phyloP scores from a whole-genome alignment of 177 flowering plant genomes.

The Vitis hybrid region DNA sequence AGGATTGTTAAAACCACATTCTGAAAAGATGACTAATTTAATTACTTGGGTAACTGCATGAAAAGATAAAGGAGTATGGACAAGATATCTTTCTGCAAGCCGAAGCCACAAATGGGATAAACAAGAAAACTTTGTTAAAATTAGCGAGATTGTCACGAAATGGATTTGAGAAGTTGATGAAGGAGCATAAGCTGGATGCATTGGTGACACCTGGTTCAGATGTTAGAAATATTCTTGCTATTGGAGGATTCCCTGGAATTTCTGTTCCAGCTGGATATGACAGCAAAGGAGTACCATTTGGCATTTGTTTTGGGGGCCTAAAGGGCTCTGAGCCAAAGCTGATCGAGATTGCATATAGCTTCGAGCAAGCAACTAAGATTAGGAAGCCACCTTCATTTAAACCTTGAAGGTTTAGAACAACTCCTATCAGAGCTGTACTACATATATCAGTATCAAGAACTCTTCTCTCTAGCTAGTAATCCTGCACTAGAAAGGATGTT shows the following conservation, averaged over 20 bases:
- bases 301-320: conserved; percentile 15
- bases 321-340: conserved; percentile 15
- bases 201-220: conserved; percentile 11
- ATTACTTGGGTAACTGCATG: conserved; percentile 14
- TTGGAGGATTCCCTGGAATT: conserved; percentile 23
- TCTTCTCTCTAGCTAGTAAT: no score
- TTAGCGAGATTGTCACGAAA: neutral
- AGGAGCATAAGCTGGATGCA: conserved; percentile 15
- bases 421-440: no score
- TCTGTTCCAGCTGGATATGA: conserved; percentile 19
- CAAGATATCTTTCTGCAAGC: conserved; percentile 17
- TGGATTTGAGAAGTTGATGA: conserved; percentile 26
- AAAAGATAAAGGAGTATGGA: conserved; percentile 18
- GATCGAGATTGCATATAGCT: conserved; percentile 15
- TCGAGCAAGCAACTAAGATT: conserved; percentile 15
- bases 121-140: neutral
- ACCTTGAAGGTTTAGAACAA: neutral
- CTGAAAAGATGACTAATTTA: neutral
- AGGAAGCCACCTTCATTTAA: conserved; percentile 9
- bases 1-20: neutral
- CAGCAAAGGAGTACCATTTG: conserved; percentile 15
- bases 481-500: no score
- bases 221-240: neutral
- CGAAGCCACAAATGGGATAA: conserved; percentile 15
- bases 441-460: no score